Evolutionary conservation across 495 filamentous ascomycete species (phyloP).

Genomic region (Staphylotrichum longicolle): DNA sequence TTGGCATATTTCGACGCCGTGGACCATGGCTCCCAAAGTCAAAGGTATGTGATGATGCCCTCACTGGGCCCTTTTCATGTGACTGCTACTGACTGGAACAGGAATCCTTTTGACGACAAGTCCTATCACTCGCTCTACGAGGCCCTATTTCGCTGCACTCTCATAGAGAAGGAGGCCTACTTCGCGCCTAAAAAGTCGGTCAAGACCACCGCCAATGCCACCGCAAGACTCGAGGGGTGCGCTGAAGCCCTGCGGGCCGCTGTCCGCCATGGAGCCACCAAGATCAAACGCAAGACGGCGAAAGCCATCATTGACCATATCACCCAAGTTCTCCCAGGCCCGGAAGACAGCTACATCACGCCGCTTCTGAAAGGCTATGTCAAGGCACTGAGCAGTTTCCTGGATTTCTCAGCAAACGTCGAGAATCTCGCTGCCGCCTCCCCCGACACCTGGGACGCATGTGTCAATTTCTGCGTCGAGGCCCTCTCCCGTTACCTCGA

Average conservation of each 20-base stretch:
- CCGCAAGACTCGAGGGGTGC: conserved; percentile 62
- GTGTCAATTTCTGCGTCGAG: conserved; percentile 65
- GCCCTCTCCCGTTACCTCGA: conserved; percentile 47
- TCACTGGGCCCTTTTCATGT: not conserved
- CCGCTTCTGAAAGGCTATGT: conserved; percentile 76
- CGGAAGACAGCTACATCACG: conserved; percentile 62
- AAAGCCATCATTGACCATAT: conserved; percentile 78
- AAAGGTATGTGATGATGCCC: conserved; percentile 10
- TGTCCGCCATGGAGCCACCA: conserved; percentile 64
- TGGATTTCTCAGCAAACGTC: conserved; percentile 70
- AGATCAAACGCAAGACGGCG: conserved; percentile 71
- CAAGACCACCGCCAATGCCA: conserved; percentile 46
- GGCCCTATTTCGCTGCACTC: conserved; percentile 66
- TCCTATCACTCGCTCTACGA: conserved; percentile 80
- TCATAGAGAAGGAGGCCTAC: conserved; percentile 64
- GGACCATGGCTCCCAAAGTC: conserved; percentile 26
- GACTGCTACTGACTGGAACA: conserved; percentile 25
- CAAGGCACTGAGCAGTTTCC: conserved; percentile 65
- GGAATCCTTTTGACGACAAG: conserved; percentile 58
- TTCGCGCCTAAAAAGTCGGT: conserved; percentile 52
- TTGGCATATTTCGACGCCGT: conserved; percentile 28
- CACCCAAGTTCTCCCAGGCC: conserved; percentile 63
- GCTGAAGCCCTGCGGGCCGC: conserved; percentile 70
- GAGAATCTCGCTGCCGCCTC: conserved; percentile 63
- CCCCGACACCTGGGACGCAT: conserved; percentile 62